Conservation (phyloP, 2,329 filamentous ascomycete species). For the Fusarium decemcellulare region DNA sequence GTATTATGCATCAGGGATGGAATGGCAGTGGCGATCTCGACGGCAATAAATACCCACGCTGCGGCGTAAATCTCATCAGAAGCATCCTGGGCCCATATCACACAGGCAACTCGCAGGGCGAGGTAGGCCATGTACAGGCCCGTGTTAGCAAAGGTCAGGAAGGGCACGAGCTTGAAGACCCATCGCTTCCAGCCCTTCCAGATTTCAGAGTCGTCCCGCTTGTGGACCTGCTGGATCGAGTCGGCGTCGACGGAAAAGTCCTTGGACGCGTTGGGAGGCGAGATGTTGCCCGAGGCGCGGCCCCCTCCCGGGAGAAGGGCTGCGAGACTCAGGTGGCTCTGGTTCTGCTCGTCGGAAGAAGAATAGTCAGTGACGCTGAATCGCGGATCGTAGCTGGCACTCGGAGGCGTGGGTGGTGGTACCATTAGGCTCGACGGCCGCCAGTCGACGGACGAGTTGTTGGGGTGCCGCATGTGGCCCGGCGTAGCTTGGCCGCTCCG, state of each 20-base stretch:
- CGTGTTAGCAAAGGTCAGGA: conserved; percentile 58
- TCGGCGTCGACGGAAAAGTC: conserved; percentile 49
- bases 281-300: conserved; percentile 38
- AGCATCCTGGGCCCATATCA: conserved; percentile 64
- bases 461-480: conserved; percentile 25
- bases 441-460: conserved; percentile 49
- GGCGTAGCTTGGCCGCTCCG: conserved; percentile 46
- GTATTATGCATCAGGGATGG: conserved; percentile 70
- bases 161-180: conserved; percentile 55
- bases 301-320: conserved; percentile 53
- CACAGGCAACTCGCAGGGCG: conserved; percentile 64
- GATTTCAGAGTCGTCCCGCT: conserved; percentile 60
- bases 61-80: conserved; percentile 58
- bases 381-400: conserved; percentile 29
- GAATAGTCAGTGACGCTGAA: conserved; percentile 40
- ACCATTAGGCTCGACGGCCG: conserved; percentile 49
- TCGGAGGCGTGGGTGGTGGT: conserved; percentile 28
- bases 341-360: conserved; percentile 51
- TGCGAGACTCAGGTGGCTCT: conserved; percentile 59
- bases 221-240: conserved; percentile 56
- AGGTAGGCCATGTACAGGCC: conserved; percentile 65
- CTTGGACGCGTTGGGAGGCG: conserved; percentile 43
- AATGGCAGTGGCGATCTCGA: conserved; percentile 67
- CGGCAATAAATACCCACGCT: conserved; percentile 70
- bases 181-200: conserved; percentile 61